Evolutionary conservation across 768 basidiomycete species (phyloP).

Genomic region (Leucogyrophana mollusca): DNA sequence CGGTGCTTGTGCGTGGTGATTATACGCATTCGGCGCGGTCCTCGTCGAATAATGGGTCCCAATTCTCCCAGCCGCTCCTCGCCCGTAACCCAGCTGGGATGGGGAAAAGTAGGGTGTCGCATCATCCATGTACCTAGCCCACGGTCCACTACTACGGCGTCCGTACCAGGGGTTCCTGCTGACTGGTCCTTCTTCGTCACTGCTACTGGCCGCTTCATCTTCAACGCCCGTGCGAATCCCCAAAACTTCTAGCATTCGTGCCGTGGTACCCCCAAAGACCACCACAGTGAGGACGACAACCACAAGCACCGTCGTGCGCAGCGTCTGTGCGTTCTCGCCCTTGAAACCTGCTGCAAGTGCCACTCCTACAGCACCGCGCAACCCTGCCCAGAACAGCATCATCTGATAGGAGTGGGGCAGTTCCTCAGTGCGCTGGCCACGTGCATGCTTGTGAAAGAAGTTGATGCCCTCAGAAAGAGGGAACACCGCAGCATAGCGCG

Average conservation of each 20-base stretch:
- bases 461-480: constrained; percentile 95
- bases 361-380: constrained; percentile 96
- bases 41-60: constrained; percentile 50
- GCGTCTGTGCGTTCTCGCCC: constrained; percentile 87
- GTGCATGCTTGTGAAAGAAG: constrained; percentile 79
- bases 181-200: constrained; percentile 47
- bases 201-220: constrained; percentile 72
- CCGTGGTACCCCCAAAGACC: constrained; percentile 95
- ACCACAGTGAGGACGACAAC: constrained; percentile 95
- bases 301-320: constrained; percentile 91
- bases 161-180: constrained; percentile 34
- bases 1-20: constrained; percentile 50
- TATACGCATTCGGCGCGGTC: constrained; percentile 44
- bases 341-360: constrained; percentile 95
- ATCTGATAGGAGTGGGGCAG: constrained; percentile 98
- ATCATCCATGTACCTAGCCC: constrained; percentile 45
- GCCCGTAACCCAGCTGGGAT: constrained; percentile 23
- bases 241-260: constrained; percentile 94
- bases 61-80: constrained; percentile 41
- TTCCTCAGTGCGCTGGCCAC: constrained; percentile 86
- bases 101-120: constrained; percentile 35
- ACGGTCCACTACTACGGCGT: constrained; percentile 35
- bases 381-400: constrained; percentile 99
- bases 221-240: constrained; percentile 95
- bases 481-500: constrained; percentile 94